Conservation (phyloP, 1,139 yeast species). For the Blastobotrys indianensis region DNA sequence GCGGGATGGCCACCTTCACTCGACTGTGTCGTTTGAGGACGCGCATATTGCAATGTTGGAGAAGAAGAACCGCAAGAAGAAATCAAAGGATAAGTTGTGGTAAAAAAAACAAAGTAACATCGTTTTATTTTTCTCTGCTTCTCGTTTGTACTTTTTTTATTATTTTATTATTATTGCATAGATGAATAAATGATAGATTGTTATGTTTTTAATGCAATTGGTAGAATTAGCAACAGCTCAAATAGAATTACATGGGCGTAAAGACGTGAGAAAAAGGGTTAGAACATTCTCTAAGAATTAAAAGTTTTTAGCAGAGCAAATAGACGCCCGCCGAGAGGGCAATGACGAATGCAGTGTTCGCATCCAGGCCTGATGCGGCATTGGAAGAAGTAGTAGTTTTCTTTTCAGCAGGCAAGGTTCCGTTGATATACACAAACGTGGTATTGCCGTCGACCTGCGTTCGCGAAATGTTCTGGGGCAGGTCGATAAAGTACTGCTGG, state of each 20-base stretch:
- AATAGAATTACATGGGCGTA: too few relatives aligned
- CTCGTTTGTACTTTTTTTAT: background rate
- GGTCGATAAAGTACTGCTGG: slow-evolving; percentile 17
- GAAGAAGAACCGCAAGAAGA: slow-evolving; percentile 43
- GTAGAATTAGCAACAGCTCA: background rate
- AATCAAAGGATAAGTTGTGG: slow-evolving; percentile 36
- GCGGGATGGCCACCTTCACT: slow-evolving; percentile 62
- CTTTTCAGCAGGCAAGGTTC: slow-evolving; percentile 15
- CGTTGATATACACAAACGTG: slow-evolving; percentile 19
- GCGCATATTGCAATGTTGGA: slow-evolving; percentile 95
- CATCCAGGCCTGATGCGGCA: slow-evolving; percentile 4
- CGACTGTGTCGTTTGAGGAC: slow-evolving; percentile 84
- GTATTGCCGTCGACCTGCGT: slow-evolving; percentile 10
- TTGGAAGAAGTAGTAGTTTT: background rate
- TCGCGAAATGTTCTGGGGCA: slow-evolving; percentile 16
- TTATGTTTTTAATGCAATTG: background rate
- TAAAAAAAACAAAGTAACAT: slow-evolving; percentile 14
- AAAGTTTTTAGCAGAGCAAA: slow-evolving; percentile 4
- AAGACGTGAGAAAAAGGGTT: too few relatives aligned
- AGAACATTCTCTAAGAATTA: background rate
- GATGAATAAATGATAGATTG: background rate
- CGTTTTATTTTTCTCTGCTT: background rate
- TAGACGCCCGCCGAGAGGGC: slow-evolving; percentile 3
- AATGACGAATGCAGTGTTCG: slow-evolving; percentile 1
- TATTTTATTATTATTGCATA: slow-evolving; percentile 4